These are phyloP conservation scores for Phytophthora pistaciae DNA, from an alignment of 352 stramenopile species.

Conservation along the genomic window DNA sequence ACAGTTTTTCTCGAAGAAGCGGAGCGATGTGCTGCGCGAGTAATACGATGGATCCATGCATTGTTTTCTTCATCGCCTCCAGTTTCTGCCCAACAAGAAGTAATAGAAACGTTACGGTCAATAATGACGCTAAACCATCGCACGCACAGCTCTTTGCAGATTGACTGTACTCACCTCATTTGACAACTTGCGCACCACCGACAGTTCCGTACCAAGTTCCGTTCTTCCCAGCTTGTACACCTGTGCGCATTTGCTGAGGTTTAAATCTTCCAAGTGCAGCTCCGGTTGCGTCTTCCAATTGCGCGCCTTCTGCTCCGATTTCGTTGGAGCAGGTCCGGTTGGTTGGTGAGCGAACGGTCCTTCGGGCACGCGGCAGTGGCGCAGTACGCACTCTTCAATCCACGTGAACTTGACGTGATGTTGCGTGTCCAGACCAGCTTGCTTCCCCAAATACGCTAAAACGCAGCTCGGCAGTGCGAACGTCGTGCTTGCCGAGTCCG, in stretches of 20 bases:
- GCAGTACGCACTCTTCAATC: slow-evolving; percentile 83
- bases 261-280: slow-evolving; percentile 59
- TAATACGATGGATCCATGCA: slow-evolving; percentile 73
- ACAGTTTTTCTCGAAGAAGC: slow-evolving; percentile 66
- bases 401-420: slow-evolving; percentile 80
- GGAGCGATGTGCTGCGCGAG: slow-evolving; percentile 81
- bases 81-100: slow-evolving; percentile 47
- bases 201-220: slow-evolving; percentile 53
- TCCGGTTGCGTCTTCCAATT: slow-evolving; percentile 65
- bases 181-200: slow-evolving; percentile 56
- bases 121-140: too few relatives aligned
- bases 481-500: slow-evolving; percentile 18
- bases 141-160: neutral
- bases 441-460: slow-evolving; percentile 62
- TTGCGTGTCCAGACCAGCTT: slow-evolving; percentile 57
- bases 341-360: slow-evolving; percentile 46
- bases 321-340: slow-evolving; percentile 14
- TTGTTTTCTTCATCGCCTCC: slow-evolving; percentile 55
- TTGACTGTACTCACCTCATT: slow-evolving; percentile 40
- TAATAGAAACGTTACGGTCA: neutral
- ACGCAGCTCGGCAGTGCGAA: slow-evolving; percentile 69
- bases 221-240: slow-evolving; percentile 56
- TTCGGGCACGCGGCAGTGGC: slow-evolving; percentile 66
- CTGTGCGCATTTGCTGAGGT: slow-evolving; percentile 46
- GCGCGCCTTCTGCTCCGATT: slow-evolving; percentile 21